Evolutionary conservation across 23 red algal species (phyloP).

Genomic region (Gracilariopsis chorda): DNA sequence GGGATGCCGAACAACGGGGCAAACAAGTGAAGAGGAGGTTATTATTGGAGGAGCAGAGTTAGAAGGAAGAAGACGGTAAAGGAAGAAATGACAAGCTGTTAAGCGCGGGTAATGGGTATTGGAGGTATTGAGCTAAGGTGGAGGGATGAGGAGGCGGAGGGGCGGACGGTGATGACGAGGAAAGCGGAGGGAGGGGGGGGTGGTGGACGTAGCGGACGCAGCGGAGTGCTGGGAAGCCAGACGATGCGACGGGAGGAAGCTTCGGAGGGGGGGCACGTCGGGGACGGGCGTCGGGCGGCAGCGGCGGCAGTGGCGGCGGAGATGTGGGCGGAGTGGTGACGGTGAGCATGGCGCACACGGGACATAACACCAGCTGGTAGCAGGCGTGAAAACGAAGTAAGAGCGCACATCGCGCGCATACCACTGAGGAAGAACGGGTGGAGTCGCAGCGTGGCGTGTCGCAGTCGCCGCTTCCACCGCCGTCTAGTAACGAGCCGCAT

Average conservation of each 20-base stretch:
- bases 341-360: neutral
- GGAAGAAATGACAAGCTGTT: neutral
- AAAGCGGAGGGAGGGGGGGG: neutral
- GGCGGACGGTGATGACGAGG: neutral
- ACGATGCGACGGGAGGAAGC: slow-evolving; percentile 37
- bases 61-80: neutral
- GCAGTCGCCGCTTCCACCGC: too few relatives aligned
- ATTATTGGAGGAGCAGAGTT: neutral
- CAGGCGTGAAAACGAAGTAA: neutral
- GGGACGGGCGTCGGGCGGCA: neutral
- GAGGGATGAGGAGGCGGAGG: neutral
- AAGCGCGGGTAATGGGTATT: neutral
- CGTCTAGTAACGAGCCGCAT: neutral
- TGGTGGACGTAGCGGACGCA: neutral
- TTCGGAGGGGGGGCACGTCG: neutral
- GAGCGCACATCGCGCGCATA: slow-evolving; percentile 17
- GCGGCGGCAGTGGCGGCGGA: neutral
- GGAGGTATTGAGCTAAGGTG: neutral
- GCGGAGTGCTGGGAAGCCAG: slow-evolving; percentile 27
- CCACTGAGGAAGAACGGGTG: neutral
- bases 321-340: neutral
- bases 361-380: neutral
- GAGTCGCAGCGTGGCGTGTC: neutral
- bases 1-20: slow-evolving; percentile 8
- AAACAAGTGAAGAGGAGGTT: neutral